Evolutionary conservation across 2,329 filamentous ascomycete species (phyloP).

Genomic region (Diplodia sapinea): DNA sequence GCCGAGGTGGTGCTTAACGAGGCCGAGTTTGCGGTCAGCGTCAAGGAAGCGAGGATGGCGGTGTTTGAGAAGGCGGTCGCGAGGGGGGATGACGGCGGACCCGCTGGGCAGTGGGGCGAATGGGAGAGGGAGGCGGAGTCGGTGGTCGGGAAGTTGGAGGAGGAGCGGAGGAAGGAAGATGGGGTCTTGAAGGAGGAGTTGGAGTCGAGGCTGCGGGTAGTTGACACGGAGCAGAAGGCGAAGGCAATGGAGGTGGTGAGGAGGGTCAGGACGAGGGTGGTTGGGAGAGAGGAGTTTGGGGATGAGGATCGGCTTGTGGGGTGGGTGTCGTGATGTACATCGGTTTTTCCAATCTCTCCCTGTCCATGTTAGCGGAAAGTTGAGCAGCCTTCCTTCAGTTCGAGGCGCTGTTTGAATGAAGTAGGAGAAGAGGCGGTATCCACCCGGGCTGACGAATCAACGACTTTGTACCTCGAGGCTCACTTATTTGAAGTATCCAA

Average conservation of each 20-base stretch:
- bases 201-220: background rate
- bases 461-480: background rate
- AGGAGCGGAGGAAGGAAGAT: slow-evolving; percentile 16
- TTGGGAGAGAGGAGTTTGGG: background rate
- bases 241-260: background rate
- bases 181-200: slow-evolving; percentile 10
- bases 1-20: slow-evolving; percentile 23
- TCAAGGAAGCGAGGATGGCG: background rate
- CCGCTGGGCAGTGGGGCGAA: background rate
- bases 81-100: background rate
- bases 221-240: slow-evolving; percentile 5
- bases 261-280: slow-evolving; percentile 5
- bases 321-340: background rate
- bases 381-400: background rate
- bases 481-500: background rate
- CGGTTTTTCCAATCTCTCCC: background rate
- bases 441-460: background rate
- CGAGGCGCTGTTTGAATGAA: too few relatives aligned
- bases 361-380: background rate
- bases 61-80: slow-evolving; percentile 7
- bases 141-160: slow-evolving; percentile 6
- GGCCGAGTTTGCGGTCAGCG: slow-evolving; percentile 14
- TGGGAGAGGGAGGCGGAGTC: background rate
- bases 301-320: slow-evolving; percentile 10
- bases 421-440: background rate